Base-by-base conservation (phyloP, 2,329 filamentous ascomycete genomes). In the Triangularia setosa region DNA sequence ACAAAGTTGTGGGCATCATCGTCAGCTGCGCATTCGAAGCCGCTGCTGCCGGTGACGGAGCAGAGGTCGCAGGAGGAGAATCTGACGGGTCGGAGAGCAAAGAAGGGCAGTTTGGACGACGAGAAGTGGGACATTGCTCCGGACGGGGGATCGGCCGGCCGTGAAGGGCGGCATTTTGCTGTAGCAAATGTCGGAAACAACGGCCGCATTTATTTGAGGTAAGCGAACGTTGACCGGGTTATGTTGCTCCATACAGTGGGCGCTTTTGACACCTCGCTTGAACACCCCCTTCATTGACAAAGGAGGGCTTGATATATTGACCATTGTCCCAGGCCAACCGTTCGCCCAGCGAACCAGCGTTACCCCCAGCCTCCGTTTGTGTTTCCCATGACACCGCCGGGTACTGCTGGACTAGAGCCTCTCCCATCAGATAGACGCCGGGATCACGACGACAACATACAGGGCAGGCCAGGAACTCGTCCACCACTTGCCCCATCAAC, bases 161-260 rank as follows among this genome's bases (percentile, higher is more conserved):
- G 88, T 65, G 86, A 88, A 73, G 88, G 87, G 58, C 84, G 89
- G 62, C 87, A 91, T 72, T 93, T 94, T 74, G 88, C 90, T 1
- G 91, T 94, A 62, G 87, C 89, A 59, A 93, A 93, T 75, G 90
- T 94, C 65, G 90, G 90, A 24, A 91, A 92, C 74, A 92, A 93
- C 77, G 91, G 91, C 44, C 87, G 88, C 74, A 91, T 94, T 76
- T 94, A 92, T 76, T 75, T 94, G 69, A 90, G 90, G 90, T 93
- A 69, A 68, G 67, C 61, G 60, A 61, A 52, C 25, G 27, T 53
- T 58, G 48, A 28, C 30, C 23, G 18, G 52, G 53, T 24, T 55
- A 24, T 33, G 55, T 58, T 58, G 40, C 48, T 59, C 56, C 35
- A 53, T 25, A 53, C 44, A n/a, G 61, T 23, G 58, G 35, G 48